Conservation (phyloP, 2,329 filamentous ascomycete species). For the Curvularia hawaiiensis region DNA sequence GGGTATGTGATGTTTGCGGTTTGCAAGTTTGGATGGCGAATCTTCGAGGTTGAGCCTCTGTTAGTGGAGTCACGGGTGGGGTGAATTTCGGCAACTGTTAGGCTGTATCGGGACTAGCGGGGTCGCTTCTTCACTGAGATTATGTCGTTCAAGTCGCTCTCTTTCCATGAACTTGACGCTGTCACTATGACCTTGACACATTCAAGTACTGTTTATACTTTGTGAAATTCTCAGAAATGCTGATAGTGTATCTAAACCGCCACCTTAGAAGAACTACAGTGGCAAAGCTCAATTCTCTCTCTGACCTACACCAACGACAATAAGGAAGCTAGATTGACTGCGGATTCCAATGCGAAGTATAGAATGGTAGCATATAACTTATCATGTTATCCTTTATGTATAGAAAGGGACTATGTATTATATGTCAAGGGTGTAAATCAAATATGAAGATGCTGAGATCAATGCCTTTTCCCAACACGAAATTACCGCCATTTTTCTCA, state of each 20-base stretch:
- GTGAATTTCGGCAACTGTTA: conserved; percentile 24
- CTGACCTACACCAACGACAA: background rate
- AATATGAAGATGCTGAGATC: background rate
- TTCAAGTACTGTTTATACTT: too few species aligned
- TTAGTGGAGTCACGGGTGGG: conserved; percentile 35
- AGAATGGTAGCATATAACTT: background rate
- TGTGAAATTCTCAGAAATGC: conserved; percentile 6
- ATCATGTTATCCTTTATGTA: too few species aligned
- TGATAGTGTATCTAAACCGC: background rate
- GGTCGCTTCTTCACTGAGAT: conserved; percentile 7
- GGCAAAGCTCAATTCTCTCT: background rate
- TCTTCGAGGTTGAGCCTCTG: conserved; percentile 26
- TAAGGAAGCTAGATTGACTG: background rate
- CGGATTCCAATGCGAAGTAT: background rate
- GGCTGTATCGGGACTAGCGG: conserved; percentile 10
- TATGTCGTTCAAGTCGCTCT: background rate
- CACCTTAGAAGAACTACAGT: background rate
- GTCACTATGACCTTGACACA: background rate
- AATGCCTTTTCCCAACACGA: background rate
- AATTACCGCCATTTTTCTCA: background rate
- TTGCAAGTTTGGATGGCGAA: conserved; percentile 26
- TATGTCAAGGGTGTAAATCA: background rate
- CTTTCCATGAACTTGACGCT: background rate
- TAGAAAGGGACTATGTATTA: background rate
- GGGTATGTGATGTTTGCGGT: conserved; percentile 7